Base-by-base conservation (phyloP, 2,329 filamentous ascomycete genomes). In the Hypoxylon sp. region DNA sequence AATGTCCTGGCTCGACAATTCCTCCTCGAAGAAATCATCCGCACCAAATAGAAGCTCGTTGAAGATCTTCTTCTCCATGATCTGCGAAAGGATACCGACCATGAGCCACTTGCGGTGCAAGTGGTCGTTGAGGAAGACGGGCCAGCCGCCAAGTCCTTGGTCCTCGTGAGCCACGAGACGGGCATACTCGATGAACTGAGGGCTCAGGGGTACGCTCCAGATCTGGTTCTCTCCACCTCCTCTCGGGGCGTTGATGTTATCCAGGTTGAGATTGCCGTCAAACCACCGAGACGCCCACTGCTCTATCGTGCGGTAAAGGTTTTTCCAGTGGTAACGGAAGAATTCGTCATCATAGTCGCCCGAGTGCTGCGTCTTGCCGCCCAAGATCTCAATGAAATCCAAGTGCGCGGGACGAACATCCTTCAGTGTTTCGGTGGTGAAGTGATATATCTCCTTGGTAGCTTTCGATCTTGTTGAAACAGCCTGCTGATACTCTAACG, bases 31-130 rank as follows among this genome's bases (percentile, higher is more conserved):
- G 2, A n/a, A 2, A 3, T 60, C n/a, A 2, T 53, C 57, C 3
- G 68, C 73, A 20, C 75, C 74, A 50, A 76, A 76, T 1, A 77
- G 56, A 29, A 76, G 59, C 27, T 68, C 63, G 26, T 66, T 66
- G 46, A 73, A 73, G 19, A 76, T 70, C 12, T 66, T 63, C 52
- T 65, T 68, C 52, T 75, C 67, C 38, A 77, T 61, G 29, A 73
- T 59, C 61, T 71, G 71, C 2, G 63, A 64, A 7, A 77, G 36
- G 5, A 77, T 60, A 1, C 70, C 72, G 40, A 65, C 63, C 11
- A 72, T 63, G 15, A 76, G 57, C 57, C 63, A 71, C 46, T 63
- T 64, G 9, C 73, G 65, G 40, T 69, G 63, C 7, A 6, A 4
- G 4, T 55, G 55, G 25, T 68, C 58, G 13, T 52, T 51, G 19